Percentiles rank a stretch among this genome's conserved stretches.
These are phyloP conservation scores for Citrus mangshanensis DNA, from an alignment of 345 rosid genomes.

Conservation along the genomic window DNA sequence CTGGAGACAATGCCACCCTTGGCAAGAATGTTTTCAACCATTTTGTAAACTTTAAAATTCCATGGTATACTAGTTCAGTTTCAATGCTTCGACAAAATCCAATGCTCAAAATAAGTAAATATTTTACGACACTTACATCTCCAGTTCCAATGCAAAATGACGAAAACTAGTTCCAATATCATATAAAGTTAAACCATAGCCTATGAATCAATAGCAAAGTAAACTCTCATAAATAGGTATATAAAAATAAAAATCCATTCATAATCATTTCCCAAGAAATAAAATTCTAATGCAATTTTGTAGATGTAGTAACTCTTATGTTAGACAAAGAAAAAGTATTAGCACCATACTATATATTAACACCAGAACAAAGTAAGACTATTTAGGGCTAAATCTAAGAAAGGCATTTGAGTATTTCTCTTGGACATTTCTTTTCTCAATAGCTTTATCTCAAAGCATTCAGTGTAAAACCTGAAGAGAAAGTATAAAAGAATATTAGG, in stretches of 20 bases:
- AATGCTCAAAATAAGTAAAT: neutral
- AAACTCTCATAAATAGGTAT: neutral
- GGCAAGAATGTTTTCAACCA: conserved; percentile 57
- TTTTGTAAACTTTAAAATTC: no score
- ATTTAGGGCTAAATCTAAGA: conserved; percentile 82
- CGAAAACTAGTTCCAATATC: conserved; percentile 73
- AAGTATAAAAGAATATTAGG: neutral
- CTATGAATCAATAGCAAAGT: conserved; percentile 28
- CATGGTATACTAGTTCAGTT: conserved; percentile 17
- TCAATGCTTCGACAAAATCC: neutral
- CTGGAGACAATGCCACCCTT: conserved; percentile 72
- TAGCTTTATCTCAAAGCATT: conserved; percentile 86
- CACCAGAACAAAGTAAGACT: conserved; percentile 69
- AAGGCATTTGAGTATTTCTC: conserved; percentile 92
- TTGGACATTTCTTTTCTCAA: conserved; percentile 81
- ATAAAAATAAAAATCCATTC: neutral
- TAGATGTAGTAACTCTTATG: no score
- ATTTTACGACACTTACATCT: conserved; percentile 49
- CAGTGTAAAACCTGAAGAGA: conserved; percentile 67
- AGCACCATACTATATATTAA: conserved; percentile 76
- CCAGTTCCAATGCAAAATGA: conserved; percentile 61
- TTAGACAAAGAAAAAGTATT: no score
- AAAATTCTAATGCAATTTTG: no score
- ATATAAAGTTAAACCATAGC: conserved; percentile 79
- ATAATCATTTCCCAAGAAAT: neutral